A percentile compares a stretch with the other conserved stretches of the same genome.
phyloP scores from a whole-genome alignment of 345 rosid species.

The Lumnitzera racemosa region DNA sequence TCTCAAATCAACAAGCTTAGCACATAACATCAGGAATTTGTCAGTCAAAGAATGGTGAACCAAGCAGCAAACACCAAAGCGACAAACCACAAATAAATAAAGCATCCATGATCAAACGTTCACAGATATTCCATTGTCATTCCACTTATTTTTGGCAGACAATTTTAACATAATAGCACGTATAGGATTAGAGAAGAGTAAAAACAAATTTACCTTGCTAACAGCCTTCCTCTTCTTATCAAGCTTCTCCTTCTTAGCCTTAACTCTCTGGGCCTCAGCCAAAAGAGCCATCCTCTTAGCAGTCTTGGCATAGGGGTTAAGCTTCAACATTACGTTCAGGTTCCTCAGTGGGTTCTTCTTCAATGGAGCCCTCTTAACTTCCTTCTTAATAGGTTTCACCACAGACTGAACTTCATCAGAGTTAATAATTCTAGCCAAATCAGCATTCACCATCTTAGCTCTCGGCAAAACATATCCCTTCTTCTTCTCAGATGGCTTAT shows the following conservation, averaged over 20 bases:
- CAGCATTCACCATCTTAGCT: conserved; percentile 95
- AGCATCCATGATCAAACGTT: not conserved
- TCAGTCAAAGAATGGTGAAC: no score
- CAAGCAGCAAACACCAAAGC: not conserved
- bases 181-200: not conserved
- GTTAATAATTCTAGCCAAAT: conserved; percentile 82
- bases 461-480: conserved; percentile 84
- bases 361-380: conserved; percentile 58
- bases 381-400: conserved; percentile 72
- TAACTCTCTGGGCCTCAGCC: conserved; percentile 89
- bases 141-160: not conserved
- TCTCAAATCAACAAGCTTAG: no score
- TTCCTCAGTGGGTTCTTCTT: conserved; percentile 98
- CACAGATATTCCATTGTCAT: not conserved
- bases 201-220: conserved; percentile 47
- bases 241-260: conserved; percentile 96
- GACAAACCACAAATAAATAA: not conserved
- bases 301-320: conserved; percentile 94
- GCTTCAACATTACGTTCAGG: conserved; percentile 64
- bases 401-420: conserved; percentile 95
- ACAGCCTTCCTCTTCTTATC: conserved; percentile 68
- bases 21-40: no score
- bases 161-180: not conserved
- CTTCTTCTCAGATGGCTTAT: conserved; percentile 79
- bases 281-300: conserved; percentile 89